phyloP scores from a whole-genome alignment of 2,329 filamentous ascomycete genomes.

The Trichoderma afroharzianum region DNA sequence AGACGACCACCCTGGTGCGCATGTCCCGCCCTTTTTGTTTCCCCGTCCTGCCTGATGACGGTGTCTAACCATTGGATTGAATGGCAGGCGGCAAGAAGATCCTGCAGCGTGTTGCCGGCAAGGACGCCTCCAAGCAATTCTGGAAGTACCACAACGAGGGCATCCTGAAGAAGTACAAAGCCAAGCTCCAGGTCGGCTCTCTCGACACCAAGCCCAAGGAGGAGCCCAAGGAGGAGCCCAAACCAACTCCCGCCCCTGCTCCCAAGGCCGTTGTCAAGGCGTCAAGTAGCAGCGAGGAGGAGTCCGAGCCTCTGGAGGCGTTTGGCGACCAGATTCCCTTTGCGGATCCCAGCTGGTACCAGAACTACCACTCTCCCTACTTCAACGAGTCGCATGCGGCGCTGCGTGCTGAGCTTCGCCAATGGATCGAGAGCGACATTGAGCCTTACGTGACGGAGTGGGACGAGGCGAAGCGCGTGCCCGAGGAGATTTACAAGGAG shows the following conservation, averaged over 20 bases:
- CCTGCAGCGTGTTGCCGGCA: conserved; percentile 59
- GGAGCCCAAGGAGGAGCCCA: conserved; percentile 42
- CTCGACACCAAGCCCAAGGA: conserved; percentile 81
- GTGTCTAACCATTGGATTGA: background rate
- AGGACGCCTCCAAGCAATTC: conserved; percentile 65
- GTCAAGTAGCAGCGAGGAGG: conserved; percentile 32
- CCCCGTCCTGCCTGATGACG: background rate
- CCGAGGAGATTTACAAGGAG: conserved; percentile 86
- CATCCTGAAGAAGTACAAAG: conserved; percentile 82
- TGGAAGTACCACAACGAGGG: conserved; percentile 80
- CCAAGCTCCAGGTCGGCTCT: conserved; percentile 76
- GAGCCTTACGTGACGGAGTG: conserved; percentile 92
- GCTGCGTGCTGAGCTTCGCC: conserved; percentile 82
- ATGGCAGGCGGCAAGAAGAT: conserved; percentile 61
- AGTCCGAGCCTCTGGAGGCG: conserved; percentile 72
- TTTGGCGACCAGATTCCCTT: conserved; percentile 88
- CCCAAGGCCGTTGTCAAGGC: conserved; percentile 31
- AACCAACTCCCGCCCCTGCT: conserved; percentile 32
- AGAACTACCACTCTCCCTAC: conserved; percentile 92
- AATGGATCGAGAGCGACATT: conserved; percentile 86
- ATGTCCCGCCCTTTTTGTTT: background rate
- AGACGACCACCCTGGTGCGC: conserved; percentile 75
- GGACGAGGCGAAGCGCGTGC: conserved; percentile 92
- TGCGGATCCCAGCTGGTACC: conserved; percentile 91
- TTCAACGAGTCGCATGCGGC: conserved; percentile 92